Percentiles rank a stretch among this genome's conserved stretches.
phyloP scores from a whole-genome alignment of 192 early-diverging fungal genomes.

The Phycomyces nitens region DNA sequence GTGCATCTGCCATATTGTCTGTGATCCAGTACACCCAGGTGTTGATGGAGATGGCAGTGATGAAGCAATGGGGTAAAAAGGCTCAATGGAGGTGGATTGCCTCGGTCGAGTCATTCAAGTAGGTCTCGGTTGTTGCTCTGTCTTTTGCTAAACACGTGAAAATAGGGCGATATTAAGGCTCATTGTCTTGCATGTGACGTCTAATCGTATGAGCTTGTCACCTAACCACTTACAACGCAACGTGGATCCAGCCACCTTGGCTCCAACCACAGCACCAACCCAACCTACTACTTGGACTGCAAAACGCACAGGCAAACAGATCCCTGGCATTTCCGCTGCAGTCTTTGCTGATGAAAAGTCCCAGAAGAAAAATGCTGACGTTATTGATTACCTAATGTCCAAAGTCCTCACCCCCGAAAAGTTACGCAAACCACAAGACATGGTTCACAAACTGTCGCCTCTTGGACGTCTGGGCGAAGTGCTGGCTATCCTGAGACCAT shows the following conservation, averaged over 20 bases:
- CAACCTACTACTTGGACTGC: conserved; percentile 33
- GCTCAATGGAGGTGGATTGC: conserved; percentile 25
- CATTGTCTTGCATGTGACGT: conserved; percentile 48
- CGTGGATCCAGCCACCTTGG: conserved; percentile 54
- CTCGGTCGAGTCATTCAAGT: conserved; percentile 32
- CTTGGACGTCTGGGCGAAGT: conserved; percentile 62
- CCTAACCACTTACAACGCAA: conserved; percentile 63
- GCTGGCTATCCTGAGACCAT: conserved; percentile 78
- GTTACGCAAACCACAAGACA: conserved; percentile 62
- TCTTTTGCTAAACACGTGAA: not conserved
- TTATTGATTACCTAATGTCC: conserved; percentile 51
- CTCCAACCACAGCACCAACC: conserved; percentile 17
- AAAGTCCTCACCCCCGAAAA: conserved; percentile 60
- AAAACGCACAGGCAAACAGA: conserved; percentile 23
- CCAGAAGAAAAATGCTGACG: conserved; percentile 27
- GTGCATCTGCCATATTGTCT: conserved; percentile 60
- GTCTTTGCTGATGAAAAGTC: conserved; percentile 16
- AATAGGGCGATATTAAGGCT: conserved; percentile 46
- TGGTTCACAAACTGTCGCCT: conserved; percentile 56
- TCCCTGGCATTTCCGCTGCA: conserved; percentile 12
- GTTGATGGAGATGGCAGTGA: conserved; percentile 34
- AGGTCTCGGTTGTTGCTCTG: not conserved
- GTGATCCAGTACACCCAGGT: conserved; percentile 48
- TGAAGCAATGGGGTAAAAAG: conserved; percentile 19
- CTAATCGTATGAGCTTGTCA: conserved; percentile 56